These are phyloP conservation scores for Blepharisma stoltei DNA, from an alignment of 73 alveolate genomes.

Conservation along the genomic window DNA sequence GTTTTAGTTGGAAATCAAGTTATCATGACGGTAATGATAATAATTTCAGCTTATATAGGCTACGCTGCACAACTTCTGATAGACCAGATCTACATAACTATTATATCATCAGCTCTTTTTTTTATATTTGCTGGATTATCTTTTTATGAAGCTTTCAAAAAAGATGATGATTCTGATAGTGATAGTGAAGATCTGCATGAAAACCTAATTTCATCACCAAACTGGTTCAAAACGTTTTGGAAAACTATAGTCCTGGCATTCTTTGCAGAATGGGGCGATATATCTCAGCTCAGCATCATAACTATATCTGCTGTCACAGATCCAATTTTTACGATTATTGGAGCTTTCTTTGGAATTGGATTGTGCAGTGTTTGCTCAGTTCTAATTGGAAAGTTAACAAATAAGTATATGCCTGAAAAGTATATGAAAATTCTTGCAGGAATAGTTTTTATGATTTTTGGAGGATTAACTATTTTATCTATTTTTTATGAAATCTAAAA, in stretches of 20 bases:
- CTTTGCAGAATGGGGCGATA: slow-evolving; percentile 44
- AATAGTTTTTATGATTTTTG: no score
- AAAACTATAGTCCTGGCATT: slow-evolving; percentile 27
- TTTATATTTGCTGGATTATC: neutral
- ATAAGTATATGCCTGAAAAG: no score
- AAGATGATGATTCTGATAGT: neutral
- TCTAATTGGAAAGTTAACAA: no score
- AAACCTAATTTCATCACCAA: neutral
- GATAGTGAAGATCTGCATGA: slow-evolving; percentile 20
- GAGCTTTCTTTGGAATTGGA: no score
- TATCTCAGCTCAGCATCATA: slow-evolving; percentile 28
- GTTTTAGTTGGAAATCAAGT: slow-evolving; percentile 29
- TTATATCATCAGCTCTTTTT: slow-evolving; percentile 28
- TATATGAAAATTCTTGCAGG: no score
- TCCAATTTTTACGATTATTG: neutral
- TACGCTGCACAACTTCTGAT: slow-evolving; percentile 9
- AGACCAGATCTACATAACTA: neutral
- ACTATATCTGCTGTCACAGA: slow-evolving; percentile 23
- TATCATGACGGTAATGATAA: slow-evolving; percentile 29
- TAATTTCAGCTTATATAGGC: slow-evolving; percentile 31
- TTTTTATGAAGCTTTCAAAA: slow-evolving; percentile 29
- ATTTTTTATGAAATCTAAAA: no score
- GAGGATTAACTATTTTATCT: no score
- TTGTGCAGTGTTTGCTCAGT: no score
- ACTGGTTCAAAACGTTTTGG: neutral